Conservation (phyloP, 192 early-diverging fungal species). For the Linnemannia elongata region DNA sequence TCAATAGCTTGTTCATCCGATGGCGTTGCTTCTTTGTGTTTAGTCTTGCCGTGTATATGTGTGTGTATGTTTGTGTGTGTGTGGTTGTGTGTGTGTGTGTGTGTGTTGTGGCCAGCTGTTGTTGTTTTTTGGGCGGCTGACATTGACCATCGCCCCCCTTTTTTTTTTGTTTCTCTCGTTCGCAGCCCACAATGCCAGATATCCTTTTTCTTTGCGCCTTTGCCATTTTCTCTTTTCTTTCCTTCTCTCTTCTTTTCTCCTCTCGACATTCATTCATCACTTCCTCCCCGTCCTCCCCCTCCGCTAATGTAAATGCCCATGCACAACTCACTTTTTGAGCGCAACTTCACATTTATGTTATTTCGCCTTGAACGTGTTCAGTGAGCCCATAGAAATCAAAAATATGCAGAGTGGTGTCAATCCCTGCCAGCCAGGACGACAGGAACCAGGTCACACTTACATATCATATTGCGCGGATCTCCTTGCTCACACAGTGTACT, state of each 20-base stretch:
- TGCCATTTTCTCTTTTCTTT: neutral
- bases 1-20: neutral
- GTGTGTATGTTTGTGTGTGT: neutral
- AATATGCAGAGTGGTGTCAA: neutral
- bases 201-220: neutral
- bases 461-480: neutral
- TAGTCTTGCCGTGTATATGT: neutral
- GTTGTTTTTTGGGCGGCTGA: conserved; percentile 21
- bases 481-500: neutral
- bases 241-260: conserved; percentile 3
- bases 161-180: conserved; percentile 11
- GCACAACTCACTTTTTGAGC: neutral
- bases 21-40: neutral
- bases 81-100: neutral
- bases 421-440: neutral
- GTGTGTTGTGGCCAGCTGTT: neutral
- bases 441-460: neutral
- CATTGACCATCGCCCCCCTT: conserved; percentile 7
- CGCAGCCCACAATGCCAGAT: neutral
- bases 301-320: neutral
- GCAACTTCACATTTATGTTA: neutral
- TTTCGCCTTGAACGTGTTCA: neutral
- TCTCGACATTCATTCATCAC: conserved; percentile 1
- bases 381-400: neutral
- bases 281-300: neutral